Evolutionary conservation across 306 rosid genomes (phyloP).

Genomic region (Oemleria cerasiformis): DNA sequence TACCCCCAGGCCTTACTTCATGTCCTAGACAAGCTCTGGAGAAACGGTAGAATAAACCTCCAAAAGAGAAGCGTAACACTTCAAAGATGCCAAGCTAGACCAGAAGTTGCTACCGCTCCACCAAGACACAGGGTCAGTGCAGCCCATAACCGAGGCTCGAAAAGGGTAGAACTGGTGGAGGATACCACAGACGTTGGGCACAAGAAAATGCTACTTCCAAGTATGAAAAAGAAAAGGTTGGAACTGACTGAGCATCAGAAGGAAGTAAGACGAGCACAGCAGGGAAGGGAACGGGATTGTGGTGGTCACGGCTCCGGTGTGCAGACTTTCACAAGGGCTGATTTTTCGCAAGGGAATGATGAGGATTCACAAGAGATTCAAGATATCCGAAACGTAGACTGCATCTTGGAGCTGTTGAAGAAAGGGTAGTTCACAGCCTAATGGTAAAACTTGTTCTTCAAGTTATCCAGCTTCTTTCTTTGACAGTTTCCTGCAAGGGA

Average conservation of each 20-base stretch:
- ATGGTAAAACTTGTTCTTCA: too few species aligned
- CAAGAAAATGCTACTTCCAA: slow-evolving; percentile 21
- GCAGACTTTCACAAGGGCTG: slow-evolving; percentile 62
- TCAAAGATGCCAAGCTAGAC: slow-evolving; percentile 40
- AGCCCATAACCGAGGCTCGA: slow-evolving; percentile 49
- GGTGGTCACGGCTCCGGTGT: slow-evolving; percentile 77
- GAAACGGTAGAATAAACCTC: slow-evolving; percentile 60
- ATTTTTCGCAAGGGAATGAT: slow-evolving; percentile 58
- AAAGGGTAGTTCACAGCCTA: slow-evolving; percentile 22
- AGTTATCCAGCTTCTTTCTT: background rate
- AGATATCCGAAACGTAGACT: slow-evolving; percentile 47
- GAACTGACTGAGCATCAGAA: slow-evolving; percentile 77
- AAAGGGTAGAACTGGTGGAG: slow-evolving; percentile 50
- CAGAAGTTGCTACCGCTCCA: slow-evolving; percentile 25
- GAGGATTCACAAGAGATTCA: slow-evolving; percentile 67
- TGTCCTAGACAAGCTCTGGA: slow-evolving; percentile 64
- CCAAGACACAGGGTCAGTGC: slow-evolving; percentile 46
- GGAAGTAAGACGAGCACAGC: slow-evolving; percentile 78
- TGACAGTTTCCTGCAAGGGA: background rate
- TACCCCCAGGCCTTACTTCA: slow-evolving; percentile 60
- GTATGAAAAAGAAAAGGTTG: slow-evolving; percentile 49
- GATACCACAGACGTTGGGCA: slow-evolving; percentile 26
- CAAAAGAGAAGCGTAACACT: slow-evolving; percentile 52
- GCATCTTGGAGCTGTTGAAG: slow-evolving; percentile 48
- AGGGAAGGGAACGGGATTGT: slow-evolving; percentile 59